phyloP scores from a whole-genome alignment of 192 early-diverging fungal genomes.

The Chytriomyces sp. region DNA sequence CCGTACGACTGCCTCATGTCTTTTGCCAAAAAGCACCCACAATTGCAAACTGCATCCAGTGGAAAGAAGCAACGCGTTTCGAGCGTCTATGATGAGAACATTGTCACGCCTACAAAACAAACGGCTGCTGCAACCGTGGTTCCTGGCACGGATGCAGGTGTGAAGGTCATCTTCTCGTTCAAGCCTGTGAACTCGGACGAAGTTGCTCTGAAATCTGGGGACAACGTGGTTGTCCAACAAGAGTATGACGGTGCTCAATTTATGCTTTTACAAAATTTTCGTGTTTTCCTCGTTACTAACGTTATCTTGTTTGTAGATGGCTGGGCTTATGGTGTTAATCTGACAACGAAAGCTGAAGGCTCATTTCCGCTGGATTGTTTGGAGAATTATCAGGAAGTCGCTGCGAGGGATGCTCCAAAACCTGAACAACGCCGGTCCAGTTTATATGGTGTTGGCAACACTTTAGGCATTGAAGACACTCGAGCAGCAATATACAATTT shows the following conservation, averaged over 20 bases:
- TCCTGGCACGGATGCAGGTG: background rate
- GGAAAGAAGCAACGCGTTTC: constrained; percentile 30
- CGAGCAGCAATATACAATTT: background rate
- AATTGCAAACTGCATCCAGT: background rate
- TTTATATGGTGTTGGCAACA: background rate
- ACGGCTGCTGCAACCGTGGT: background rate
- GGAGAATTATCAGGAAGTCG: background rate
- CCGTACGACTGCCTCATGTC: background rate
- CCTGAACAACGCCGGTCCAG: background rate
- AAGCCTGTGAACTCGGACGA: too few relatives aligned
- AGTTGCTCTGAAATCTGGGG: too few relatives aligned
- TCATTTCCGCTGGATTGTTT: constrained; percentile 18
- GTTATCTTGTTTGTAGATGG: constrained; percentile 10
- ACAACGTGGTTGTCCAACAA: background rate
- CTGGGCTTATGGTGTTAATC: constrained; percentile 14
- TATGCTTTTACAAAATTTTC: background rate
- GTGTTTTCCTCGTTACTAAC: background rate
- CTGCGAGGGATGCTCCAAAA: background rate
- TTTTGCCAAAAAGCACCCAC: background rate
- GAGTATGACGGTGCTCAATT: background rate
- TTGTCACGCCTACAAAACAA: background rate
- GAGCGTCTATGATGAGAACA: constrained; percentile 13
- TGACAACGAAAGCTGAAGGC: constrained; percentile 17
- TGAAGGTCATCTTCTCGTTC: background rate
- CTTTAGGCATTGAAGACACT: background rate